phyloP scores from a whole-genome alignment of 139 green algal genomes.

The Chlamydomonas sp. region DNA sequence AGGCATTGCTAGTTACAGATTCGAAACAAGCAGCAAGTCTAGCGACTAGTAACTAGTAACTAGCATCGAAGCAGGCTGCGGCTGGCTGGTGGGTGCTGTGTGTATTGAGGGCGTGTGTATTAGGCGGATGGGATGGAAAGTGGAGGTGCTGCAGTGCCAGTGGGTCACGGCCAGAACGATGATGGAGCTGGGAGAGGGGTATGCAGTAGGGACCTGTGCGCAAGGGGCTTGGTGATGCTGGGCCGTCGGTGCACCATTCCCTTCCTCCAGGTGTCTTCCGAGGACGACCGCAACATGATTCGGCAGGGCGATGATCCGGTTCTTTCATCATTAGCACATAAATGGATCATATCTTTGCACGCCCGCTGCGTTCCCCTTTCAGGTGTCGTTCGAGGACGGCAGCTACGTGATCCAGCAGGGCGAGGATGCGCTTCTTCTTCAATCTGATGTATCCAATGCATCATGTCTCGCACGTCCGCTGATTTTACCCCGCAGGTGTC shows the following conservation, averaged over 20 bases:
- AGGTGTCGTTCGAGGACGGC: conserved; percentile 48
- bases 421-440: background rate
- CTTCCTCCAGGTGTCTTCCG: conserved; percentile 32
- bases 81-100: conserved; percentile 2
- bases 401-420: conserved; percentile 59
- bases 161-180: too few relatives aligned
- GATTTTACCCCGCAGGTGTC: background rate
- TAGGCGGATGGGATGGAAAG: too few relatives aligned
- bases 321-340: too few relatives aligned
- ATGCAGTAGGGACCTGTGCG: too few relatives aligned
- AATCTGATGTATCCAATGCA: too few relatives aligned
- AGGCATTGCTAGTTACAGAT: background rate
- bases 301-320: conserved; percentile 44
- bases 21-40: conserved; percentile 4
- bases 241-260: too few relatives aligned
- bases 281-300: conserved; percentile 57
- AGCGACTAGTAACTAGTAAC: too few relatives aligned
- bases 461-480: too few relatives aligned
- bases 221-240: too few relatives aligned
- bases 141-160: too few relatives aligned
- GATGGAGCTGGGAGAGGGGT: too few relatives aligned
- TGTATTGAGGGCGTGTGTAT: background rate
- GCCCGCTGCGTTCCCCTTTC: background rate
- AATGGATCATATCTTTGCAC: background rate
- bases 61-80: too few relatives aligned